These are phyloP conservation scores for Diplocarpon rosae DNA, from an alignment of 2,329 filamentous ascomycete genomes.

Conservation along the genomic window DNA sequence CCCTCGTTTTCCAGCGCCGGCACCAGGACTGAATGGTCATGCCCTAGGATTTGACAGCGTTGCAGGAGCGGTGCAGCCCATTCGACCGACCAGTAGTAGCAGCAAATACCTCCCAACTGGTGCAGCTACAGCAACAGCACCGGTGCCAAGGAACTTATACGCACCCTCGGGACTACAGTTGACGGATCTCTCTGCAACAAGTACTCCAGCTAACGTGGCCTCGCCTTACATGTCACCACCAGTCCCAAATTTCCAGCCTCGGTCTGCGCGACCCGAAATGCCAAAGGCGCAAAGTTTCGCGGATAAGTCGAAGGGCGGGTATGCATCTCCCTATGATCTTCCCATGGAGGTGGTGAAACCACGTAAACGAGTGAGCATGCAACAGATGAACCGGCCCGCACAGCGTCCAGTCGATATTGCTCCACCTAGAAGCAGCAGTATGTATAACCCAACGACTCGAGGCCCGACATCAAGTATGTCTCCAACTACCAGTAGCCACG, in stretches of 20 bases:
- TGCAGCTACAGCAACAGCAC: slow-evolving; percentile 4
- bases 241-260: slow-evolving; percentile 14
- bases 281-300: slow-evolving; percentile 71
- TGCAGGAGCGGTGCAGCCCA: slow-evolving; percentile 8
- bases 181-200: slow-evolving; percentile 22
- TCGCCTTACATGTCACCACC: slow-evolving; percentile 17
- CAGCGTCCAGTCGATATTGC: slow-evolving; percentile 18
- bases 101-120: slow-evolving; percentile 23
- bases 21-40: slow-evolving; percentile 26
- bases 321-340: slow-evolving; percentile 88
- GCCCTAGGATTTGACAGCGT: slow-evolving; percentile 15
- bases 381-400: slow-evolving; percentile 25
- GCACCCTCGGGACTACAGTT: slow-evolving; percentile 22
- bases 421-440: slow-evolving; percentile 25
- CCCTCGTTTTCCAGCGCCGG: slow-evolving; percentile 21
- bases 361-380: slow-evolving; percentile 51
- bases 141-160: slow-evolving; percentile 18
- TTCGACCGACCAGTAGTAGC: slow-evolving; percentile 14
- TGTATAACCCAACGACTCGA: slow-evolving; percentile 15
- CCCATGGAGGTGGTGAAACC: slow-evolving; percentile 76
- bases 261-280: slow-evolving; percentile 33
- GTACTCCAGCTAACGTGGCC: slow-evolving; percentile 3
- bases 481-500: slow-evolving; percentile 15
- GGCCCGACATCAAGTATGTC: slow-evolving; percentile 17
- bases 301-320: slow-evolving; percentile 83